Conservation (phyloP, 768 basidiomycete genomes). For the Clitopilus passeckerianus region DNA sequence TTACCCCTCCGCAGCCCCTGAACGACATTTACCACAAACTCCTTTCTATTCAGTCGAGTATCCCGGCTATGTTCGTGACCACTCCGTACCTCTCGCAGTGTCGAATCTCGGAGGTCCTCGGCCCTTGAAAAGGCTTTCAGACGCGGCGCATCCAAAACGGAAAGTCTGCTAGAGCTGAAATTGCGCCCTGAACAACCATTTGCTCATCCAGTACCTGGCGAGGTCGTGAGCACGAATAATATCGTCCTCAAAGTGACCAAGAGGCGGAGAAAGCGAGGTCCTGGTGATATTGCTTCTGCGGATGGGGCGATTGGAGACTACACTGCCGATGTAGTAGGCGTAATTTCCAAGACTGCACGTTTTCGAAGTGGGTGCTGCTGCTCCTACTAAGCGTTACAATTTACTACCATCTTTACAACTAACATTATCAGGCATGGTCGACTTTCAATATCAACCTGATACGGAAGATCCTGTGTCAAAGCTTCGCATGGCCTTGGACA, state of each 20-base stretch:
- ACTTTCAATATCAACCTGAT: constrained; percentile 85
- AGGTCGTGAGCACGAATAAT: constrained; percentile 71
- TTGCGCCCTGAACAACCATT: constrained; percentile 73
- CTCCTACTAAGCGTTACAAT: not conserved
- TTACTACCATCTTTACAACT: not conserved
- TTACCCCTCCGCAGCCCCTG: constrained; percentile 18
- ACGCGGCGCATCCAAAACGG: constrained; percentile 55
- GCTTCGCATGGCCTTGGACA: constrained; percentile 69
- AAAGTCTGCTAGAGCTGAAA: constrained; percentile 70
- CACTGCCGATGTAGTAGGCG: constrained; percentile 66
- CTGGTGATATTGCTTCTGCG: constrained; percentile 12
- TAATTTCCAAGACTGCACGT: constrained; percentile 76
- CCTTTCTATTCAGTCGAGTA: constrained; percentile 84
- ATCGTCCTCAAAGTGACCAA: constrained; percentile 83
- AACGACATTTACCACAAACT: constrained; percentile 44
- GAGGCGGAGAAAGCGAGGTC: constrained; percentile 47
- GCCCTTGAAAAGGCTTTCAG: constrained; percentile 76
- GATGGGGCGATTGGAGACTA: constrained; percentile 59
- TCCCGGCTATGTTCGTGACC: constrained; percentile 73
- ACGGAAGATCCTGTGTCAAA: constrained; percentile 63
- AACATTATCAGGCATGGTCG: constrained; percentile 73
- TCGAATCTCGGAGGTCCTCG: constrained; percentile 64
- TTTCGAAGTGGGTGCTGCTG: constrained; percentile 72
- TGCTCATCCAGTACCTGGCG: constrained; percentile 80
- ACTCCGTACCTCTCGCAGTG: constrained; percentile 60